Base-by-base conservation (phyloP, 2,329 filamentous ascomycete genomes). In the Xylariaceae sp. region DNA sequence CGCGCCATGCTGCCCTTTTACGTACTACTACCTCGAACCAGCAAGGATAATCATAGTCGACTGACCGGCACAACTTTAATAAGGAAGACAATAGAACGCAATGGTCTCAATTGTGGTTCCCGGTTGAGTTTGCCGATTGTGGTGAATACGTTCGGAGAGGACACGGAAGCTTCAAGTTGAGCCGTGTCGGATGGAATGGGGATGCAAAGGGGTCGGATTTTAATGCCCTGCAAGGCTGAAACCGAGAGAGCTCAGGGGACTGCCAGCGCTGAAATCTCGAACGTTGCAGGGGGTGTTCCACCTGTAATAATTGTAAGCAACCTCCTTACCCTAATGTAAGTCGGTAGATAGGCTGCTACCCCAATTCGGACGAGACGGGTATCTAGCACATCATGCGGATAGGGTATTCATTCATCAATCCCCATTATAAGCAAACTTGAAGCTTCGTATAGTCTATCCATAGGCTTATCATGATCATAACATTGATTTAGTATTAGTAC, bases 11-110 rank as follows among this genome's bases (percentile, higher is more conserved):
- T 53, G 23, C 44, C 46, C 54, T 49, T 50, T 41, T 52, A 39
- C 33, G 24, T 52, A 23, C 36, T 53, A 33, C 50, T 60, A 68
- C 61, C 67, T 68, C 67, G 58, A 40, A 62, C 61, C 54, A 50
- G 59, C 60, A 63, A 64, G 48, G 47, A 41, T 7, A 46, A 29
- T 56, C 63, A 66, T 70, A 62, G 60, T 67, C 63, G 4, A 41
- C 28, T 34, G 49, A 29, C 19, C 2, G 23, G 28, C 8, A 23
- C 19, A 36, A 49, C 41, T 46, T 17, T 34, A 48, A 26, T 36
- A 26, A 26, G n/a, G 28, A 33, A 41, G 19, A 29, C 8, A 43
- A 39, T 23, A 7, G 28, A 46, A 24, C 11, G 28, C 17, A 19
- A 19, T n/a, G 17, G 11, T 28, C 19, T 7, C 24, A 17, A 37